Conservation (phyloP, 305 asterid species). For the Lippia alba region DNA sequence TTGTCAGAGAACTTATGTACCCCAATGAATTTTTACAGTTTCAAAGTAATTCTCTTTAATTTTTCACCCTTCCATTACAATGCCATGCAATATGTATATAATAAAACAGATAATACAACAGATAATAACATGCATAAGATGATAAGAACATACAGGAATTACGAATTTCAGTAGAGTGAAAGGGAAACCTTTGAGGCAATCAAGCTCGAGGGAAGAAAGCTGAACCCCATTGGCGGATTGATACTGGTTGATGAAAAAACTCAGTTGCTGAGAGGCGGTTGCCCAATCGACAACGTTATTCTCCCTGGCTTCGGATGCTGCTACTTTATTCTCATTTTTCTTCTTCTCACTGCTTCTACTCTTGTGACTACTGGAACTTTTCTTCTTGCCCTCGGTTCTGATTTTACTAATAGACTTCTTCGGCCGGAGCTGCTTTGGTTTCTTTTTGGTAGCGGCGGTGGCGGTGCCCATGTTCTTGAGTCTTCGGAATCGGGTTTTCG, state of each 20-base stretch:
- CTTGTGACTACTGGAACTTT: constrained; percentile 34
- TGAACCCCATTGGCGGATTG: constrained; percentile 62
- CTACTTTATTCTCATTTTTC: constrained; percentile 28
- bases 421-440: constrained; percentile 35
- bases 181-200: constrained; percentile 68
- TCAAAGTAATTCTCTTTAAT: no score
- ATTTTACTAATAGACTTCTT: constrained; percentile 37
- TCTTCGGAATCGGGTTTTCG: neutral
- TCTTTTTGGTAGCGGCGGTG: constrained; percentile 34
- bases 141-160: neutral
- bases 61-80: neutral
- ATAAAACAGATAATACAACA: neutral
- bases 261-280: constrained; percentile 67
- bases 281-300: constrained; percentile 43
- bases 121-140: neutral
- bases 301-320: constrained; percentile 11
- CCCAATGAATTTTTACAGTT: no score
- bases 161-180: neutral
- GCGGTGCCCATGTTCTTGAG: constrained; percentile 33
- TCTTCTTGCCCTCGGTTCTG: constrained; percentile 38
- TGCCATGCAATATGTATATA: neutral
- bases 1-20: neutral
- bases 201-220: constrained; percentile 82
- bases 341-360: constrained; percentile 33
- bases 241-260: constrained; percentile 64